Percentiles rank a stretch among this genome's conserved stretches.
These are phyloP conservation scores for Chalara sp. DNA, from an alignment of 2,329 filamentous ascomycete species.

Conservation along the genomic window DNA sequence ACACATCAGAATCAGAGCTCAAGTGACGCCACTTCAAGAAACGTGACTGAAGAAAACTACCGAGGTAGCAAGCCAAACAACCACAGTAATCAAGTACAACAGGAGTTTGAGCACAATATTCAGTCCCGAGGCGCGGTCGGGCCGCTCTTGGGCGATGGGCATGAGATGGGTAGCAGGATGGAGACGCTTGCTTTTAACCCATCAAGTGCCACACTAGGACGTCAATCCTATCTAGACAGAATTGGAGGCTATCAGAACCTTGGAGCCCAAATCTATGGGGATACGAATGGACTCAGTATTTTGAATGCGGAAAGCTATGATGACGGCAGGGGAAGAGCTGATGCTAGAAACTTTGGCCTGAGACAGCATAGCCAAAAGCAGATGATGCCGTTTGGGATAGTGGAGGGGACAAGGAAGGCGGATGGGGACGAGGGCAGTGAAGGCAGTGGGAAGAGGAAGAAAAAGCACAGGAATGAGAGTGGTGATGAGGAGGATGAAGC, in stretches of 20 bases:
- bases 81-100: too few species aligned
- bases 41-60: too few species aligned
- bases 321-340: slow-evolving; percentile 25
- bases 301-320: slow-evolving; percentile 41
- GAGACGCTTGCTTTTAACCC: slow-evolving; percentile 15
- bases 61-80: too few species aligned
- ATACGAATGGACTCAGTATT: slow-evolving; percentile 26
- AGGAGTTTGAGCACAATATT: too few species aligned
- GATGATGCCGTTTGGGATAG: slow-evolving; percentile 17
- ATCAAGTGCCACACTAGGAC: too few species aligned
- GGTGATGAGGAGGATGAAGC: slow-evolving; percentile 36
- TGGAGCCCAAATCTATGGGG: neutral
- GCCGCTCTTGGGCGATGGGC: too few species aligned
- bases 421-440: slow-evolving; percentile 18
- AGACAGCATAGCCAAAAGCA: slow-evolving; percentile 5
- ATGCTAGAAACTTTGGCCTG: neutral
- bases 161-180: slow-evolving; percentile 1
- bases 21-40: too few species aligned
- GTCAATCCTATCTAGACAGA: too few species aligned
- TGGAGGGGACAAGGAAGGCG: slow-evolving; percentile 6
- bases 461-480: slow-evolving; percentile 23
- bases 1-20: slow-evolving; percentile 5
- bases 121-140: neutral
- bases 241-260: too few species aligned
- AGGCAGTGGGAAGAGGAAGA: slow-evolving; percentile 27